phyloP scores from a whole-genome alignment of 2,329 filamentous ascomycete species.

The Pyrenochaeta sp. region DNA sequence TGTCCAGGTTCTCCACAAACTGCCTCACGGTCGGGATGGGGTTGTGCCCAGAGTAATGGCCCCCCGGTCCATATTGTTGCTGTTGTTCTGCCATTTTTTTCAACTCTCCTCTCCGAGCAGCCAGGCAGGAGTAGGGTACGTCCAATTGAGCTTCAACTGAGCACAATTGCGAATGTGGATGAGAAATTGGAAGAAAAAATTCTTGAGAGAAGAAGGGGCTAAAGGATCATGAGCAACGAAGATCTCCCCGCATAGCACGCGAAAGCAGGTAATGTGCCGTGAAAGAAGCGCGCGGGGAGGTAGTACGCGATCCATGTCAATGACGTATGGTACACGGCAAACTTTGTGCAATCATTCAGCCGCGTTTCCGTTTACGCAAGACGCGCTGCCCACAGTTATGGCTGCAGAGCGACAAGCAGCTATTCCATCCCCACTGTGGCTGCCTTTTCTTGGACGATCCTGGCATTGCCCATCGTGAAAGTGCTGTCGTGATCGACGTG shows the following conservation, averaged over 20 bases:
- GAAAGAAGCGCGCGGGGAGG: constrained; percentile 11
- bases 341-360: constrained; percentile 15
- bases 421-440: constrained; percentile 24
- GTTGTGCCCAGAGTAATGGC: constrained; percentile 82
- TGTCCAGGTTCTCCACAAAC: constrained; percentile 81
- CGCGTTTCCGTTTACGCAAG: constrained; percentile 17
- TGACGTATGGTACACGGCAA: constrained; percentile 24
- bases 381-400: constrained; percentile 9
- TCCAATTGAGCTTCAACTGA: constrained; percentile 9
- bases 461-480: constrained; percentile 12
- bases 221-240: constrained; percentile 5
- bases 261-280: constrained; percentile 28
- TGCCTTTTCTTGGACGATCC: constrained; percentile 12
- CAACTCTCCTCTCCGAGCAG: constrained; percentile 7
- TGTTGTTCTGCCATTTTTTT: constrained; percentile 57
- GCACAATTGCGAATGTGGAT: constrained; percentile 17
- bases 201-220: background rate
- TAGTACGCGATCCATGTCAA: constrained; percentile 11
- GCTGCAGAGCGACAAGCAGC: constrained; percentile 10
- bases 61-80: constrained; percentile 61
- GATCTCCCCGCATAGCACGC: constrained; percentile 11
- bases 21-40: constrained; percentile 87
- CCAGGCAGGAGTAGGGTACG: constrained; percentile 4
- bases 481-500: constrained; percentile 18
- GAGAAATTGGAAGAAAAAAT: constrained; percentile 2